Conservation (phyloP, 148 eudicot genomes). For the Cornus suecica region DNA sequence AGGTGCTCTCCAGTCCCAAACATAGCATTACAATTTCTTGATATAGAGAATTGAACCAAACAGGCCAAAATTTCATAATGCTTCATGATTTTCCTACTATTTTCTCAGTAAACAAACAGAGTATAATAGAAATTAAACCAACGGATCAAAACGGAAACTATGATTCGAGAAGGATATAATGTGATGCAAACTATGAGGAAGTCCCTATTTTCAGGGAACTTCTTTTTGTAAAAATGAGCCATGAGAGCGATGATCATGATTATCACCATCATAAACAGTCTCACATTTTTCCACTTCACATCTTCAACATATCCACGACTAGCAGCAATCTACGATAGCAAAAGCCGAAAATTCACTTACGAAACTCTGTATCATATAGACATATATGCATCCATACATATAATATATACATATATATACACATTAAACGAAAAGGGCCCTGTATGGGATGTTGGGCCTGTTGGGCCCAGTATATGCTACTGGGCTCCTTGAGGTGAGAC, state of each 20-base stretch:
- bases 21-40: no score
- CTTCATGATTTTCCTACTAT: background rate
- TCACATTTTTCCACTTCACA: conserved; percentile 76
- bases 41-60: no score
- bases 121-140: background rate
- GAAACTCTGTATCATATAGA: background rate
- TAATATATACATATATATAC: background rate
- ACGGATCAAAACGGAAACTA: background rate
- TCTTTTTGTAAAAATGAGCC: conserved; percentile 86
- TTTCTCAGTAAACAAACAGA: background rate
- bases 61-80: background rate
- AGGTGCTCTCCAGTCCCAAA: no score
- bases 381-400: no score
- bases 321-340: conserved; percentile 51
- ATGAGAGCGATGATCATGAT: conserved; percentile 71
- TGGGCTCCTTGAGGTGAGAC: no score
- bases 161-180: conserved; percentile 67
- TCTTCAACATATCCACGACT: conserved; percentile 73
- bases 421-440: no score
- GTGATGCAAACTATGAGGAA: conserved; percentile 71
- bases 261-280: conserved; percentile 61
- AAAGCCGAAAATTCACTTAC: background rate
- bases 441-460: no score
- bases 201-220: conserved; percentile 70
- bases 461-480: no score